Evolutionary conservation across 2,329 filamentous ascomycete species (phyloP).

Genomic region (Trichophyton verrucosum): DNA sequence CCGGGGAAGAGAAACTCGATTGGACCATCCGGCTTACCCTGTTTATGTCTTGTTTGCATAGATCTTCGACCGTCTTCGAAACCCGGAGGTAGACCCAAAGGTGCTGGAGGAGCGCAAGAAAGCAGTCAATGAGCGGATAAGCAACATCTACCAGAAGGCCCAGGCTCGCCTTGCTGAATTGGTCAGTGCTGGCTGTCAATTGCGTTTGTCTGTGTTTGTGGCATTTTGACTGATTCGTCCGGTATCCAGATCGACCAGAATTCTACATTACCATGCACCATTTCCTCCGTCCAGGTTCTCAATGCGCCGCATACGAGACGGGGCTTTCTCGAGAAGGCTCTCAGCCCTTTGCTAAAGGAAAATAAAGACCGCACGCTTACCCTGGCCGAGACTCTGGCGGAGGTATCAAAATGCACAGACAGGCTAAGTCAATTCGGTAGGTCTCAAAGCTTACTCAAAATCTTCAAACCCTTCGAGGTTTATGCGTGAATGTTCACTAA

Average conservation of each 20-base stretch:
- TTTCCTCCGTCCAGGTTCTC: conserved; percentile 73
- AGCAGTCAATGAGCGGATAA: conserved; percentile 47
- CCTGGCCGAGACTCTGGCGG: conserved; percentile 62
- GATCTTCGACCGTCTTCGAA: conserved; percentile 47
- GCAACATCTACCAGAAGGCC: conserved; percentile 48
- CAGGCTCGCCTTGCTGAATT: conserved; percentile 53
- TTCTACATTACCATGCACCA: conserved; percentile 71
- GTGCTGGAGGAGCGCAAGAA: conserved; percentile 48
- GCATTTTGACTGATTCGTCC: neutral
- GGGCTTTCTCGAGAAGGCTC: conserved; percentile 68
- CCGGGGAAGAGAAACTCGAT: neutral
- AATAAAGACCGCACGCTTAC: conserved; percentile 59
- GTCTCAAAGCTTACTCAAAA: conserved; percentile 14
- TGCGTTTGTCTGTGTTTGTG: neutral
- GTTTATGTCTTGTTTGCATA: conserved; percentile 19
- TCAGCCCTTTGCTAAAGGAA: conserved; percentile 62
- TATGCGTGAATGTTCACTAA: neutral
- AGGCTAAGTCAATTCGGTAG: conserved; percentile 72
- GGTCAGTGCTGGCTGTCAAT: conserved; percentile 32
- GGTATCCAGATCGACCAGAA: conserved; percentile 58
- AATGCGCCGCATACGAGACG: conserved; percentile 73
- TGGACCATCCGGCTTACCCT: neutral
- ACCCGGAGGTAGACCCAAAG: conserved; percentile 46
- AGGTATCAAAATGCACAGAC: conserved; percentile 56
- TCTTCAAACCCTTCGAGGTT: neutral